Percentiles rank a stretch among this genome's conserved stretches.
These are phyloP conservation scores for Phytophthora multivora DNA, from an alignment of 352 stramenopile species.

Conservation along the genomic window DNA sequence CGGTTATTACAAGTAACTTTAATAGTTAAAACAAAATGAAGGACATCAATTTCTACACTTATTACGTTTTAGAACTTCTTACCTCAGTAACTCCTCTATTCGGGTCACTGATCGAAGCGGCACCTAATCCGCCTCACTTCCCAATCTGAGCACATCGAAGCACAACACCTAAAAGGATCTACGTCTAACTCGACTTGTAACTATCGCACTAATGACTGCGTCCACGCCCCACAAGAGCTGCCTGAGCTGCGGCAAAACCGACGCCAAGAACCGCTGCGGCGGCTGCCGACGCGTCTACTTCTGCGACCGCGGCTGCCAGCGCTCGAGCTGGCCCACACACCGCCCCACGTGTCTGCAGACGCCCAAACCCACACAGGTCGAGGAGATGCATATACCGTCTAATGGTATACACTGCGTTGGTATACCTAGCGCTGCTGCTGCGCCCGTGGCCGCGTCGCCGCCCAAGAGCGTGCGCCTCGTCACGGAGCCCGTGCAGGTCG, in stretches of 20 bases:
- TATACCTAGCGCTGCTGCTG: constrained; percentile 31
- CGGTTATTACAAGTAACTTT: no score
- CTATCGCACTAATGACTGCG: constrained; percentile 7
- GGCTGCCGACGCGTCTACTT: constrained; percentile 77
- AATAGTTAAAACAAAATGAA: no score
- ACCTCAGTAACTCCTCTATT: constrained; percentile 9
- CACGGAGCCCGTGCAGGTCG: constrained; percentile 48
- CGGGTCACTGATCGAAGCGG: constrained; percentile 9
- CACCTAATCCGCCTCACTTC: constrained; percentile 18
- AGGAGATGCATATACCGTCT: constrained; percentile 13
- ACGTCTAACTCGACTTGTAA: background rate
- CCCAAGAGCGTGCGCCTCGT: constrained; percentile 52
- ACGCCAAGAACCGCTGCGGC: constrained; percentile 76
- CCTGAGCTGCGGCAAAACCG: constrained; percentile 43
- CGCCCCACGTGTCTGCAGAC: constrained; percentile 43
- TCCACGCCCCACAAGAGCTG: constrained; percentile 32
- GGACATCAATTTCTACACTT: no score
- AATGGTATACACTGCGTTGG: constrained; percentile 26
- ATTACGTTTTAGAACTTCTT: background rate
- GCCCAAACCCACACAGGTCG: background rate
- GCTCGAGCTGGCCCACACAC: constrained; percentile 61
- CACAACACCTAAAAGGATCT: background rate
- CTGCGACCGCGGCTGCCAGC: constrained; percentile 79
- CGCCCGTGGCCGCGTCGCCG: constrained; percentile 17
- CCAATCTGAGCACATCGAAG: constrained; percentile 25